Conservation (phyloP, 2,329 filamentous ascomycete genomes). For the Amesomyces nigricolor region DNA sequence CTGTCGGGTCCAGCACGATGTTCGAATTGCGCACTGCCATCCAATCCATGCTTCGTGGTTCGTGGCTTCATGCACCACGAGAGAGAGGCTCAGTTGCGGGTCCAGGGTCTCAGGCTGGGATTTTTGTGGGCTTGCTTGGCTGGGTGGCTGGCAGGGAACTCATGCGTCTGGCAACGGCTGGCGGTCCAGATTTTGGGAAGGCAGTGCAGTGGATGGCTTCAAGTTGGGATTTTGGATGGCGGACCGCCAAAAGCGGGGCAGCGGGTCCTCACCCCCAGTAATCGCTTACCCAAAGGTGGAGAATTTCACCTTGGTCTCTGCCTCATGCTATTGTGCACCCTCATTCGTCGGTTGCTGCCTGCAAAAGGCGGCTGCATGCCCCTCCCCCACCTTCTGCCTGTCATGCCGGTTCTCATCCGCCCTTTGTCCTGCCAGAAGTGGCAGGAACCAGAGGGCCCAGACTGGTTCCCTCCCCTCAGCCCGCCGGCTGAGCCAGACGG, state of each 20-base stretch:
- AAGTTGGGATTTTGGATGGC: too few relatives aligned
- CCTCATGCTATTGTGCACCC: conserved; percentile 15
- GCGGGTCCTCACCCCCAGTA: not conserved
- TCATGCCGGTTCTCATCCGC: not conserved
- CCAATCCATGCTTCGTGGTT: conserved; percentile 1
- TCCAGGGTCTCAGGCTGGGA: too few relatives aligned
- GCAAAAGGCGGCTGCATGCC: conserved; percentile 2
- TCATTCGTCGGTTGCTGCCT: conserved; percentile 18
- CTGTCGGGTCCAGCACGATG: conserved; percentile 8
- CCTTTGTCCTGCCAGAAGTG: not conserved
- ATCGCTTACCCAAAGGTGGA: not conserved
- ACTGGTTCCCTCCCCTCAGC: conserved; percentile 12
- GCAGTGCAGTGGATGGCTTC: not conserved
- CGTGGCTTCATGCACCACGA: conserved; percentile 10
- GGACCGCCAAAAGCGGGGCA: not conserved
- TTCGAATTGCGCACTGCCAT: not conserved
- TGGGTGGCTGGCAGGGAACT: conserved; percentile 1
- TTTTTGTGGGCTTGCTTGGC: conserved; percentile 10
- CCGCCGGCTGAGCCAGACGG: conserved; percentile 15
- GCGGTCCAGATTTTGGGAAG: not conserved
- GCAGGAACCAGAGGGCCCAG: not conserved
- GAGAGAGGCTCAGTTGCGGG: conserved; percentile 4
- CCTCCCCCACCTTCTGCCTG: conserved; percentile 5
- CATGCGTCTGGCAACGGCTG: conserved; percentile 1
- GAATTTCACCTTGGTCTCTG: conserved; percentile 14